phyloP scores from a whole-genome alignment of 352 stramenopile species.

The Pythium pyrilobum region DNA sequence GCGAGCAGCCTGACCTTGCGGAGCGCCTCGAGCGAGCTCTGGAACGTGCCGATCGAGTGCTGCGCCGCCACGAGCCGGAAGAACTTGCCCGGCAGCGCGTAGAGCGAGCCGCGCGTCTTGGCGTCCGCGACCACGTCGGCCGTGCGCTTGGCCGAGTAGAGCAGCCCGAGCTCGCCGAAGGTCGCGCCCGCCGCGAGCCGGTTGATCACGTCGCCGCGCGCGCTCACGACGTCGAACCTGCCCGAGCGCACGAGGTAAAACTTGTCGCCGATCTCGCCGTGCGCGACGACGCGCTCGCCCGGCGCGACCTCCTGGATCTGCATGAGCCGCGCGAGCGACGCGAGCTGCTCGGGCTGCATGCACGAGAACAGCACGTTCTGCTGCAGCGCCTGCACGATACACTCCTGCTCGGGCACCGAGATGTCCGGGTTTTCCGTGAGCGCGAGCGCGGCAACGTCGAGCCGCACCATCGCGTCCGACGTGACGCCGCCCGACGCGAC shows the following conservation, averaged over 20 bases:
- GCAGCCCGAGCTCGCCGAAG: slow-evolving; percentile 50
- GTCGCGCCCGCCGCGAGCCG: slow-evolving; percentile 28
- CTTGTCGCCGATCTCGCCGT: slow-evolving; percentile 75
- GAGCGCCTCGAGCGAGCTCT: slow-evolving; percentile 41
- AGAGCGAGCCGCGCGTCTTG: slow-evolving; percentile 31
- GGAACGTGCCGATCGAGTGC: slow-evolving; percentile 31
- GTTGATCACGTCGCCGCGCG: slow-evolving; percentile 38
- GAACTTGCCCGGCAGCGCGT: slow-evolving; percentile 39
- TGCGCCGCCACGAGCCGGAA: slow-evolving; percentile 48
- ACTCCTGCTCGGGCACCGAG: slow-evolving; percentile 27
- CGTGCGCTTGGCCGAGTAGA: slow-evolving; percentile 49
- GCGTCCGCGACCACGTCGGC: slow-evolving; percentile 36
- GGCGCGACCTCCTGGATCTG: slow-evolving; percentile 66
- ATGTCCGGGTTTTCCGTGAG: slow-evolving; percentile 20
- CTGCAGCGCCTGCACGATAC: slow-evolving; percentile 53
- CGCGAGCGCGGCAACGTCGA: not conserved
- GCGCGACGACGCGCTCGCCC: slow-evolving; percentile 68
- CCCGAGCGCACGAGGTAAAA: slow-evolving; percentile 65
- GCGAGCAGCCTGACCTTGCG: slow-evolving; percentile 38
- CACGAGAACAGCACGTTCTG: slow-evolving; percentile 79
- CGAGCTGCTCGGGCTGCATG: slow-evolving; percentile 68
- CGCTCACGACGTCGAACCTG: slow-evolving; percentile 42
- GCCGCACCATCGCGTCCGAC: slow-evolving; percentile 21
- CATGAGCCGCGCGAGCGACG: slow-evolving; percentile 65
- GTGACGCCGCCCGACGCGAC: slow-evolving; percentile 20